phyloP scores from a whole-genome alignment of 2,329 filamentous ascomycete species.

The Pseudodiploospora longispora region DNA sequence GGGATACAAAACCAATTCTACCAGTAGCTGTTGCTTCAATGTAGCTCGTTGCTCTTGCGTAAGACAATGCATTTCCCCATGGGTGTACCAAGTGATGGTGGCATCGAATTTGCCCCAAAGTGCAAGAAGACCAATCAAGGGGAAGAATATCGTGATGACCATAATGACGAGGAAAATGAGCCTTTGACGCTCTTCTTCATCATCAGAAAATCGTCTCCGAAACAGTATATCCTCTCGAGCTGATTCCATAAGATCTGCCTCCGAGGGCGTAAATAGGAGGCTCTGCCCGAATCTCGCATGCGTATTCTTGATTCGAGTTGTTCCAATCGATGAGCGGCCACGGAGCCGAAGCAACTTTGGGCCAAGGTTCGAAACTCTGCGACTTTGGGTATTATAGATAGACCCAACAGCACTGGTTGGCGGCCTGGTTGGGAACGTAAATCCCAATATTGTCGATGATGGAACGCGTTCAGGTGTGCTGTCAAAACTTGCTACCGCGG shows the following conservation, averaged over 20 bases:
- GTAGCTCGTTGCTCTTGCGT: constrained; percentile 22
- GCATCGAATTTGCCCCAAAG: constrained; percentile 36
- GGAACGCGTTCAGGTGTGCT: neutral
- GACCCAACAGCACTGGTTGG: too few species aligned
- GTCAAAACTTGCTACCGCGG: neutral
- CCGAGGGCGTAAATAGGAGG: constrained; percentile 18
- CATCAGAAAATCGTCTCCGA: constrained; percentile 18
- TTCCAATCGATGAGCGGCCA: constrained; percentile 16
- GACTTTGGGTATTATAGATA: too few species aligned
- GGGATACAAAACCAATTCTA: constrained; percentile 25
- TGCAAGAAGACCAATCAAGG: constrained; percentile 38
- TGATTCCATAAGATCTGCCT: constrained; percentile 22
- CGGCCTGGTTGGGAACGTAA: too few species aligned
- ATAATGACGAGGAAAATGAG: constrained; percentile 32
- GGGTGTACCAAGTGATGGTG: constrained; percentile 40
- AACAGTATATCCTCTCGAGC: constrained; percentile 22
- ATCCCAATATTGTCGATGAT: neutral
- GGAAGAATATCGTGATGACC: constrained; percentile 32
- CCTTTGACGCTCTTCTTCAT: constrained; percentile 22
- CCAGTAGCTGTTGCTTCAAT: constrained; percentile 29
- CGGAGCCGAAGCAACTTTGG: constrained; percentile 13
- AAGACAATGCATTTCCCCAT: constrained; percentile 34
- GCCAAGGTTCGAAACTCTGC: constrained; percentile 3
- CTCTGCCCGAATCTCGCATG: constrained; percentile 10
- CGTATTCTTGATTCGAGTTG: constrained; percentile 5